Evolutionary conservation across 2,329 filamentous ascomycete genomes (phyloP).

Genomic region (Aspergillus candidus): DNA sequence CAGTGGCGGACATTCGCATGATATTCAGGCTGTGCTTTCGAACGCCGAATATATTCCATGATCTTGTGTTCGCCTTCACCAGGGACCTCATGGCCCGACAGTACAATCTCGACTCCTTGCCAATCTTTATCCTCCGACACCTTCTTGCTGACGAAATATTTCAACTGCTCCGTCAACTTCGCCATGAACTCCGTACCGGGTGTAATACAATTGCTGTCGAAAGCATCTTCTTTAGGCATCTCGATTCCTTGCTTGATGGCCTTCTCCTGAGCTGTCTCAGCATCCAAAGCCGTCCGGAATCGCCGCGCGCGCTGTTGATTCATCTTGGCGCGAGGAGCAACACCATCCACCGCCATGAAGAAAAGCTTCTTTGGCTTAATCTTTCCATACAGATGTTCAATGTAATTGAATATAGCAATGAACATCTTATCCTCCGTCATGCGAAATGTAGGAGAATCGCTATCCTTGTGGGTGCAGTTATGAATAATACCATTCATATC

Average conservation of each 20-base stretch:
- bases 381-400: conserved; percentile 96
- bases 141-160: conserved; percentile 99
- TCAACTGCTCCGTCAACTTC: conserved; percentile 84
- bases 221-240: conserved; percentile 89
- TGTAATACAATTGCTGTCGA: conserved; percentile 99
- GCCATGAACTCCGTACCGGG: conserved; percentile 97
- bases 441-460: conserved; percentile 83
- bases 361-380: conserved; percentile 98
- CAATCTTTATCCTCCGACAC: conserved; percentile 94
- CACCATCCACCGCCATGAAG: conserved; percentile 99
- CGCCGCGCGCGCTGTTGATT: conserved; percentile 95
- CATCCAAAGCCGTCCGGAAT: conserved; percentile 90
- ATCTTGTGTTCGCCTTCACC: conserved; percentile 99
- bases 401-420: conserved; percentile 99
- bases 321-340: conserved; percentile 98
- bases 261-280: conserved; percentile 83
- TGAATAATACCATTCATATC: conserved; percentile 99
- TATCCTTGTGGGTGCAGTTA: conserved; percentile 97
- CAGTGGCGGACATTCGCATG: conserved; percentile 92
- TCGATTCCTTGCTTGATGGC: conserved; percentile 82
- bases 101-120: conserved; percentile 92
- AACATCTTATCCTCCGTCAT: conserved; percentile 99
- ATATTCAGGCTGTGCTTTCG: conserved; percentile 90
- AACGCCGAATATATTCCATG: conserved; percentile 98
- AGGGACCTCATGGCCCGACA: conserved; percentile 95